Conservation (phyloP, 805 yeast genomes). For the Candida methanosorbosa region DNA sequence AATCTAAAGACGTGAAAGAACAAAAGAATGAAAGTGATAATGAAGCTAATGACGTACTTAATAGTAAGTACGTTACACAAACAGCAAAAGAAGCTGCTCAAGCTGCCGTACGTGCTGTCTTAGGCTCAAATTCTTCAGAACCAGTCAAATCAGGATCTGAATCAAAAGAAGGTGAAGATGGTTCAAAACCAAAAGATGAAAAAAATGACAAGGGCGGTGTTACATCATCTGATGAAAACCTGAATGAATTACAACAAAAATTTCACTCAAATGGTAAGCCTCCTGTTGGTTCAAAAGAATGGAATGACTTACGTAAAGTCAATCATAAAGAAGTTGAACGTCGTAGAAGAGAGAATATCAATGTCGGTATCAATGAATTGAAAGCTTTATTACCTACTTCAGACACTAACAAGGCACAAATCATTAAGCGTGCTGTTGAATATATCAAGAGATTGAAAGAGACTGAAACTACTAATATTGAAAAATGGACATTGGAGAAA, state of each 20-base stretch:
- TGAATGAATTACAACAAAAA: too few relatives aligned
- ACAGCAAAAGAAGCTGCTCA: background rate
- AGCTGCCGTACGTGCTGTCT: background rate
- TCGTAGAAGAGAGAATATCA: conserved; percentile 83
- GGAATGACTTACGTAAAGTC: conserved; percentile 76
- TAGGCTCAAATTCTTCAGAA: background rate
- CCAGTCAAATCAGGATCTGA: background rate
- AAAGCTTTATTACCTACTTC: conserved; percentile 72
- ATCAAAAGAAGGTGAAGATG: background rate
- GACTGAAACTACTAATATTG: conserved; percentile 80
- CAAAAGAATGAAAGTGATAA: too few relatives aligned
- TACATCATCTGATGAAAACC: too few relatives aligned
- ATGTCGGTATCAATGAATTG: conserved; percentile 75
- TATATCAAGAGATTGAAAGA: conserved; percentile 85
- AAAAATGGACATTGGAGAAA: conserved; percentile 93
- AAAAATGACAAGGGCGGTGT: too few relatives aligned
- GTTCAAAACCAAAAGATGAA: background rate
- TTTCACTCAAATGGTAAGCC: too few relatives aligned
- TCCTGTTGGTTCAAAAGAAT: conserved; percentile 68
- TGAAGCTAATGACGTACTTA: too few relatives aligned
- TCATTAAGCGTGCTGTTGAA: conserved; percentile 81
- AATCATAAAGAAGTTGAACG: conserved; percentile 96
- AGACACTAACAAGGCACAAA: conserved; percentile 87
- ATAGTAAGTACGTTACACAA: too few relatives aligned
- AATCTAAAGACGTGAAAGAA: too few relatives aligned